These are phyloP conservation scores for Tolypocladium endophyticum DNA, from an alignment of 2,329 filamentous ascomycete genomes.

Conservation along the genomic window DNA sequence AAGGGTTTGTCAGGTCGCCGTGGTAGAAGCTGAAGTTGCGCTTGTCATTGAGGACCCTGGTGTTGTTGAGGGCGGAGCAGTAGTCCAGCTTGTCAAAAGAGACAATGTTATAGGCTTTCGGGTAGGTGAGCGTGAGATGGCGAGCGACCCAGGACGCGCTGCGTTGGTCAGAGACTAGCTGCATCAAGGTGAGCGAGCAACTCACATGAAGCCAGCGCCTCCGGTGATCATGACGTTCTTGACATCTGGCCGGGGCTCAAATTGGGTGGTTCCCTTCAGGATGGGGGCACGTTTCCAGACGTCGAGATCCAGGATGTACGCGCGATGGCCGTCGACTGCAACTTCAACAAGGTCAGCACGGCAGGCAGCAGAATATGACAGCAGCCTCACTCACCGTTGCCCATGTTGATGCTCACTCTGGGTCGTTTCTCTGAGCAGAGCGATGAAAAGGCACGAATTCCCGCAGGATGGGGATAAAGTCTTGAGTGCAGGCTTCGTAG, in stretches of 20 bases:
- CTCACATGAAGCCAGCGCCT: conserved; percentile 77
- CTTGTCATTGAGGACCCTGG: conserved; percentile 53
- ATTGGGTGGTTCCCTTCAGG: conserved; percentile 59
- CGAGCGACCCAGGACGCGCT: conserved; percentile 78
- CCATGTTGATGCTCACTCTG: conserved; percentile 1
- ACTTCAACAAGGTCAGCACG: conserved; percentile 2
- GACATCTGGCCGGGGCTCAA: conserved; percentile 56
- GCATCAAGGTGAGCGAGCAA: conserved; percentile 3
- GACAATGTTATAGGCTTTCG: conserved; percentile 64
- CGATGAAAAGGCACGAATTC: background rate
- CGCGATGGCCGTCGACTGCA: conserved; percentile 17
- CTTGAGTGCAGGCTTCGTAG: conserved; percentile 3
- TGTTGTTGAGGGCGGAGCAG: conserved; percentile 73
- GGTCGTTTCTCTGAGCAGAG: background rate
- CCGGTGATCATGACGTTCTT: conserved; percentile 79
- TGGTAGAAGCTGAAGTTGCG: conserved; percentile 72
- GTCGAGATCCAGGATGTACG: conserved; percentile 48
- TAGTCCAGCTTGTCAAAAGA: conserved; percentile 82
- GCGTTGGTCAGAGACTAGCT: conserved; percentile 1
- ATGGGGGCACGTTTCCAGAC: conserved; percentile 64
- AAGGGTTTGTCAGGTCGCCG: conserved; percentile 64
- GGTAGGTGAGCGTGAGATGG: conserved; percentile 65
- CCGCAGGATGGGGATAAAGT: background rate
- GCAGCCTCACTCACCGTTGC: conserved; percentile 6
- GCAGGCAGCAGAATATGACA: too few relatives aligned